Evolutionary conservation across 2,329 filamentous ascomycete species (phyloP).

Genomic region (Penicillium janthinellum): DNA sequence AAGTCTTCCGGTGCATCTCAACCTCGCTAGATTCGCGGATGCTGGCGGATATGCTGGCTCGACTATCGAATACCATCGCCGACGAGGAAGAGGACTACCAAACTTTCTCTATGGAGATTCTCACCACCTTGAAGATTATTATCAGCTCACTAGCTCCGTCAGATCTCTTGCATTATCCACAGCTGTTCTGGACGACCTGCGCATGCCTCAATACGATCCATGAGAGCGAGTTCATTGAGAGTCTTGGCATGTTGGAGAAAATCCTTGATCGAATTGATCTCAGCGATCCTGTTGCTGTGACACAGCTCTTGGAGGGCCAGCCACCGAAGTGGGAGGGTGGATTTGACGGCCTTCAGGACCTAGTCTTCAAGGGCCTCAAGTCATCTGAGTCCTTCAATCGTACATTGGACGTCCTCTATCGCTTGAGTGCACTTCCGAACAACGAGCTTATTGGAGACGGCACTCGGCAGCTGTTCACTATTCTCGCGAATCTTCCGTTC

Average conservation of each 20-base stretch:
- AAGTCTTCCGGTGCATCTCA: conserved; percentile 92
- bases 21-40: conserved; percentile 89
- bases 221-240: conserved; percentile 90
- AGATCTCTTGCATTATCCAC: conserved; percentile 84
- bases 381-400: conserved; percentile 80
- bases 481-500: conserved; percentile 88
- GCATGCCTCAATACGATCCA: conserved; percentile 97
- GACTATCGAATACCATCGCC: conserved; percentile 94
- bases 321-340: conserved; percentile 84
- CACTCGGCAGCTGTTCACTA: conserved; percentile 76
- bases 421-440: conserved; percentile 74
- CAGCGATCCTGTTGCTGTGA: conserved; percentile 66
- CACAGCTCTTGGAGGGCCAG: conserved; percentile 73
- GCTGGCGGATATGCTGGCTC: conserved; percentile 94
- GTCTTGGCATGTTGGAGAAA: conserved; percentile 85
- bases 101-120: conserved; percentile 95
- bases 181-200: conserved; percentile 97
- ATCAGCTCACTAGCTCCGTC: conserved; percentile 80
- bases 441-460: conserved; percentile 81
- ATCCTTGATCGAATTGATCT: conserved; percentile 84
- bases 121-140: conserved; percentile 89
- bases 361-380: conserved; percentile 89
- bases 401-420: conserved; percentile 76
- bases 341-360: conserved; percentile 81
- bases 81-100: conserved; percentile 94